Percentiles rank a stretch among this genome's conserved stretches.
phyloP scores from a whole-genome alignment of 1,139 yeast genomes.

The Zygosaccharomyces pseudobailii region DNA sequence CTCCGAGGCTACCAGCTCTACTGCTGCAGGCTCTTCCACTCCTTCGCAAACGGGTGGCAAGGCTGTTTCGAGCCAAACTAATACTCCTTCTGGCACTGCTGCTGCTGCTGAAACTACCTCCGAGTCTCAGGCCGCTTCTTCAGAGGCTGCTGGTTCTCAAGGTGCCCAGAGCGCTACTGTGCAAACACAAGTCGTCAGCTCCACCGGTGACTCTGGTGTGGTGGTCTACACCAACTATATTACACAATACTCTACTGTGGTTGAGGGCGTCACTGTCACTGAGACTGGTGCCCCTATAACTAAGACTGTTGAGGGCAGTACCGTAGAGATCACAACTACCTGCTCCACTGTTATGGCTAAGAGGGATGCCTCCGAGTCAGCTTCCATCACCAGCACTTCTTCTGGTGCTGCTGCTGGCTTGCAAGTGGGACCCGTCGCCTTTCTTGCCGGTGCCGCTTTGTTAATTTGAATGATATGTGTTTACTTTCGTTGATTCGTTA shows the following conservation, averaged over 20 bases:
- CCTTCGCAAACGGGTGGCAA: conserved; percentile 17
- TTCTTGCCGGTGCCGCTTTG: conserved; percentile 36
- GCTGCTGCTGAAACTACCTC: conserved; percentile 14
- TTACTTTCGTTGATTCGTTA: conserved; percentile 1
- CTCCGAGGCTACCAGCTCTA: conserved; percentile 17
- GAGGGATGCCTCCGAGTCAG: conserved; percentile 2
- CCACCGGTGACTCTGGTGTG: conserved; percentile 4
- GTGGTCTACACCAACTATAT: neutral
- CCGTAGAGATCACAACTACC: conserved; percentile 16
- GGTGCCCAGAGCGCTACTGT: conserved; percentile 1
- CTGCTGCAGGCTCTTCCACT: conserved; percentile 12
- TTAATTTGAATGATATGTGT: conserved; percentile 19
- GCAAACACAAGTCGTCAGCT: conserved; percentile 6
- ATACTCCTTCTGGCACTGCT: conserved; percentile 15
- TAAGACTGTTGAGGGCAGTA: conserved; percentile 17
- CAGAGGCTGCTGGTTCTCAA: conserved; percentile 17
- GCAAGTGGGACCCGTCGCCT: conserved; percentile 30
- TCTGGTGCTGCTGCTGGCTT: conserved; percentile 33
- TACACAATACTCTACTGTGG: neutral
- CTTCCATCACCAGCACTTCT: conserved; percentile 11
- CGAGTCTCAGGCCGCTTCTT: conserved; percentile 19
- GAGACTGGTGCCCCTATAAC: conserved; percentile 10
- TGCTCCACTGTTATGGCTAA: conserved; percentile 9
- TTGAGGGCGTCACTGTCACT: conserved; percentile 1
- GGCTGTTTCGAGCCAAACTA: conserved; percentile 4